These are phyloP conservation scores for Cyberlindnera mrakii DNA, from an alignment of 805 yeast species.

Conservation along the genomic window DNA sequence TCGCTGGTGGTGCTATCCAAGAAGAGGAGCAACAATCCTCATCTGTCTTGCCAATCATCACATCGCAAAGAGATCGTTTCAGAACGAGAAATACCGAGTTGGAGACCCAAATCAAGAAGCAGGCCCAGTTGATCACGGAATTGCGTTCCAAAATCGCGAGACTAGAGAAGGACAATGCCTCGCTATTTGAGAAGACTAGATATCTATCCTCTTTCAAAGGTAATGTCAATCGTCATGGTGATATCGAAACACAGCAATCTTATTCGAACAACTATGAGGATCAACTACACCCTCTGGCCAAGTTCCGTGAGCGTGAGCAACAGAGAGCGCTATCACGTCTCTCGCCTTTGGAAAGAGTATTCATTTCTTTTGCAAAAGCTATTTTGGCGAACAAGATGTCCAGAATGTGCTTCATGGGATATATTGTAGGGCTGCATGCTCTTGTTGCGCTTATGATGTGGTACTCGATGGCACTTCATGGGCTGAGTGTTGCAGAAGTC, in stretches of 20 bases:
- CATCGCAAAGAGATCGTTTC: conserved; percentile 93
- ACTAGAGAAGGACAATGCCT: conserved; percentile 69
- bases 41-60: conserved; percentile 72
- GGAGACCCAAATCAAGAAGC: conserved; percentile 72
- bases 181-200: conserved; percentile 72
- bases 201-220: conserved; percentile 48
- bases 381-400: conserved; percentile 71
- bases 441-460: conserved; percentile 61
- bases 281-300: conserved; percentile 76
- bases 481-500: conserved; percentile 39
- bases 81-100: conserved; percentile 76
- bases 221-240: conserved; percentile 16
- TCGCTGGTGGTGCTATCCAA: conserved; percentile 36
- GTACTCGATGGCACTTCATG: conserved; percentile 42
- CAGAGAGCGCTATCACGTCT: conserved; percentile 67
- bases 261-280: conserved; percentile 67
- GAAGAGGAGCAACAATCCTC: conserved; percentile 20
- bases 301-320: conserved; percentile 70
- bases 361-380: conserved; percentile 63
- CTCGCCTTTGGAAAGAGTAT: conserved; percentile 75
- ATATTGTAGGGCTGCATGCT: conserved; percentile 70
- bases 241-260: conserved; percentile 39
- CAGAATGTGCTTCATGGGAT: conserved; percentile 64
- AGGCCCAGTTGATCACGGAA: conserved; percentile 45
- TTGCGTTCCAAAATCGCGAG: conserved; percentile 57